Evolutionary conservation across 345 rosid genomes (phyloP).

Genomic region (Trapa bicornis): DNA sequence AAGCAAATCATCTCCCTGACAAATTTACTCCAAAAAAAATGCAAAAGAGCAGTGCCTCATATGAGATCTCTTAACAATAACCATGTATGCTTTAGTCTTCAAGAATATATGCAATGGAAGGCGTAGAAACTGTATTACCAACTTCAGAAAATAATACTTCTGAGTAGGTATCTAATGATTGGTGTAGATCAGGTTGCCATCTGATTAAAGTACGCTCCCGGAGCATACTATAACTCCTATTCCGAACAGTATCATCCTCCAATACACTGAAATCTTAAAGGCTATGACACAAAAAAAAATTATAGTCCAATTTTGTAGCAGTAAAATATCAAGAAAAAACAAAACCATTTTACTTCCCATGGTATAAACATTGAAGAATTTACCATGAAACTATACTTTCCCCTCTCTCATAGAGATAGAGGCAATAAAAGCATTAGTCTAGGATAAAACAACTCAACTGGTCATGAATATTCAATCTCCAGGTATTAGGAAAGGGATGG

Average conservation of each 20-base stretch:
- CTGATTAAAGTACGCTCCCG: background rate
- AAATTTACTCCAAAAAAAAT: background rate
- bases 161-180: too few species aligned
- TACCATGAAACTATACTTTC: background rate
- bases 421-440: background rate
- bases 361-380: background rate
- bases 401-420: background rate
- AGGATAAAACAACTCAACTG: background rate
- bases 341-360: background rate
- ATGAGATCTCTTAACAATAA: background rate
- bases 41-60: background rate
- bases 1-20: conserved; percentile 1
- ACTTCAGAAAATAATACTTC: background rate
- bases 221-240: background rate
- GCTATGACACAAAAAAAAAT: background rate
- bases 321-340: background rate
- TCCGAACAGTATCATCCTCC: background rate
- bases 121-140: background rate
- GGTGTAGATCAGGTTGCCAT: too few species aligned
- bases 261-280: background rate
- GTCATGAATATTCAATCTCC: background rate
- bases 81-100: background rate
- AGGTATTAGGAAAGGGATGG: too few species aligned
- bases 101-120: background rate
- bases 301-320: conserved; percentile 12